phyloP scores from a whole-genome alignment of 1,139 yeast species.

The Zygosaccharomyces sapae region DNA sequence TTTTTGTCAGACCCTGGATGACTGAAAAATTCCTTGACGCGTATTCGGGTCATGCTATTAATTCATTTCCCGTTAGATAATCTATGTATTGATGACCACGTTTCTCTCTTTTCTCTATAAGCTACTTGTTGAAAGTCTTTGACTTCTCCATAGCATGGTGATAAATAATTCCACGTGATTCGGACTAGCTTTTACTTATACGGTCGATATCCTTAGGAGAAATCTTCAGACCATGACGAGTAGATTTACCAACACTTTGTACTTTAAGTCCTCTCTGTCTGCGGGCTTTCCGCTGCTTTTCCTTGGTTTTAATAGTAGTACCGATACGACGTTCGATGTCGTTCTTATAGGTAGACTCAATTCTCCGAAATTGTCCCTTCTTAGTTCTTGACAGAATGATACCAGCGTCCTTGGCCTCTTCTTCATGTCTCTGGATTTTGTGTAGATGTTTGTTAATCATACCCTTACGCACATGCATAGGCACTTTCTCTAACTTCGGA shows the following conservation, averaged over 20 bases:
- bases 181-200: slow-evolving; percentile 6
- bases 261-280: slow-evolving; percentile 81
- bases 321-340: slow-evolving; percentile 59
- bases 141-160: background rate
- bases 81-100: background rate
- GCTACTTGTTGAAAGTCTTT: background rate
- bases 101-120: background rate
- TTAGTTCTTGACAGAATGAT: slow-evolving; percentile 64
- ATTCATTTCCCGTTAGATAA: background rate
- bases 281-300: slow-evolving; percentile 35
- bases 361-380: slow-evolving; percentile 60
- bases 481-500: slow-evolving; percentile 64
- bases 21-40: background rate
- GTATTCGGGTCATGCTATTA: background rate
- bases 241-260: slow-evolving; percentile 69
- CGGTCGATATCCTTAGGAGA: slow-evolving; percentile 58
- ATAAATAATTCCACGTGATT: background rate
- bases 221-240: slow-evolving; percentile 77
- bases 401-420: slow-evolving; percentile 84
- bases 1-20: background rate
- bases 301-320: slow-evolving; percentile 33
- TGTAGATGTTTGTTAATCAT: slow-evolving; percentile 57
- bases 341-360: slow-evolving; percentile 45
- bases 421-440: slow-evolving; percentile 56
- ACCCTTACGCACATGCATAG: slow-evolving; percentile 84